A percentile compares a stretch with the other conserved stretches of the same genome.
phyloP scores from a whole-genome alignment of 176 grass and related monocot genomes.

The Oryza punctata region DNA sequence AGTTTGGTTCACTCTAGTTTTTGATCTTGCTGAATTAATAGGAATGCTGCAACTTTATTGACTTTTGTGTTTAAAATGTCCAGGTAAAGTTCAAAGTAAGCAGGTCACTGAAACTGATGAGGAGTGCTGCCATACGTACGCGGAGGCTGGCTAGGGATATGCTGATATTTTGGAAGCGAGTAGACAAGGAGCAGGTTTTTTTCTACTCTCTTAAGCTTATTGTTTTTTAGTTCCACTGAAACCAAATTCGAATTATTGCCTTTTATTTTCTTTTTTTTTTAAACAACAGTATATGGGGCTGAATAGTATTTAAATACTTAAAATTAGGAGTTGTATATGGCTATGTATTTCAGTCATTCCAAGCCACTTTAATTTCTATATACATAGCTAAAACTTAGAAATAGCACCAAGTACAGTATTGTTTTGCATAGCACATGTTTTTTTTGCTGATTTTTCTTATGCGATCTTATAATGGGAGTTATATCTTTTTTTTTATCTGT shows the following conservation, averaged over 20 bases:
- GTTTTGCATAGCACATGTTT: background rate
- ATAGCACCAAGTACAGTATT: background rate
- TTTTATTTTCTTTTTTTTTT: background rate
- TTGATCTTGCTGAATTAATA: constrained; percentile 27
- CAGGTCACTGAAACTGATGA: constrained; percentile 95
- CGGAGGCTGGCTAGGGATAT: constrained; percentile 95
- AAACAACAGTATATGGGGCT: background rate
- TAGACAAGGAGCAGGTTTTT: constrained; percentile 96
- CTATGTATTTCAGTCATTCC: background rate
- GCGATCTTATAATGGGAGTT: constrained; percentile 13
- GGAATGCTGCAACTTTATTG: constrained; percentile 30
- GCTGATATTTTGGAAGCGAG: constrained; percentile 97
- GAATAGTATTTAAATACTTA: background rate
- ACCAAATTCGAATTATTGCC: constrained; percentile 12
- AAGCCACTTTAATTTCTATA: constrained; percentile 7
- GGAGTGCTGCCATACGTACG: constrained; percentile 81
- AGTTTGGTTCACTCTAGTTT: constrained; percentile 44
- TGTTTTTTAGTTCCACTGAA: background rate
- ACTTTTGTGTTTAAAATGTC: constrained; percentile 39
- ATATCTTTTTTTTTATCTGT: background rate
- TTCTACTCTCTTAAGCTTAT: constrained; percentile 22
- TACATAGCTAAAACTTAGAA: background rate
- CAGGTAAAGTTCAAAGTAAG: constrained; percentile 97
- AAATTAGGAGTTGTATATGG: constrained; percentile 20
- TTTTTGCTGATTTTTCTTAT: constrained; percentile 6